phyloP scores from a whole-genome alignment of 345 rosid species.

The Mangifera indica region DNA sequence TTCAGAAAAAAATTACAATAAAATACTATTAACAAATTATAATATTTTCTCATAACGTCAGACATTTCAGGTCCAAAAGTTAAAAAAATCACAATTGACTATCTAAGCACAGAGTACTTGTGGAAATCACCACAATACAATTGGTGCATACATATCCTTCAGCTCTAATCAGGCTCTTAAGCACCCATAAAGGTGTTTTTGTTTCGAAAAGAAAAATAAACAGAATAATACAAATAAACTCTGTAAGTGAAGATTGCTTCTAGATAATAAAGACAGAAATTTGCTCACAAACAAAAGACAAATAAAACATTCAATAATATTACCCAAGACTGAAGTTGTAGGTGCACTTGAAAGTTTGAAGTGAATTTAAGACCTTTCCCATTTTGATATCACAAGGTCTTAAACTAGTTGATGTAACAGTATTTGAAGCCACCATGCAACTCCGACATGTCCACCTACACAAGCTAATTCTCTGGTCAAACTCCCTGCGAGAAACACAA shows the following conservation, averaged over 20 bases:
- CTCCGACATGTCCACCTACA: slow-evolving; percentile 83
- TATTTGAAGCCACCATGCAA: slow-evolving; percentile 55
- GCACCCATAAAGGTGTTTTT: not conserved
- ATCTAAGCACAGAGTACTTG: not conserved
- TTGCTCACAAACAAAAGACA: not conserved
- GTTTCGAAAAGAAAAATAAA: too few relatives aligned
- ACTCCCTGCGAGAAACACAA: not conserved
- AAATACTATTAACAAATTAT: not conserved
- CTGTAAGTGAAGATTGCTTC: not conserved
- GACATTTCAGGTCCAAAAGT: not conserved
- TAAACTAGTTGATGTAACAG: slow-evolving; percentile 57
- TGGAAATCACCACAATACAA: not conserved
- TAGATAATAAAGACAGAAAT: not conserved
- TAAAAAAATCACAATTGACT: not conserved
- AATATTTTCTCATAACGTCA: not conserved
- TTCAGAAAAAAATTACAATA: slow-evolving; percentile 2
- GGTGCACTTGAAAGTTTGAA: slow-evolving; percentile 69
- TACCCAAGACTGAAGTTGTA: slow-evolving; percentile 82
- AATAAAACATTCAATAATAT: not conserved
- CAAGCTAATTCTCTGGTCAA: slow-evolving; percentile 18
- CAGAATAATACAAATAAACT: not conserved
- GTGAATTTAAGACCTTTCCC: slow-evolving; percentile 71
- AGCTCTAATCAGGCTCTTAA: not conserved
- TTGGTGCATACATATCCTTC: not conserved
- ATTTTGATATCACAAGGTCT: slow-evolving; percentile 89